These are phyloP conservation scores for Hypoxylon sp. DNA, from an alignment of 2,329 filamentous ascomycete genomes.

Conservation along the genomic window DNA sequence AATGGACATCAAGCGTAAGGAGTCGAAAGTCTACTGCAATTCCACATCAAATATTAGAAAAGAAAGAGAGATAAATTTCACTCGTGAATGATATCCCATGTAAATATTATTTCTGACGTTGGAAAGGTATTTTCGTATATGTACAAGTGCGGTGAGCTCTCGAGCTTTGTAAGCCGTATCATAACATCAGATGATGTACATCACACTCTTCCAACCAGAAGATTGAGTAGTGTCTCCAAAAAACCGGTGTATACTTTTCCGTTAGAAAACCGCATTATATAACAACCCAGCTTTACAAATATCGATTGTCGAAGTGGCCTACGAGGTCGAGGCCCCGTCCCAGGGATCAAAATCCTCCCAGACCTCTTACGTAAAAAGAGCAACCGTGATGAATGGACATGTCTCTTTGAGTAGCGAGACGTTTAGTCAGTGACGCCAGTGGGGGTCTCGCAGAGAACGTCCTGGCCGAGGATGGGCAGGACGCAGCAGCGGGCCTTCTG, in stretches of 20 bases:
- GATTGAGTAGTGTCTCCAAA: constrained; percentile 11
- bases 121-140: not conserved
- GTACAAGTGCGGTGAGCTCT: constrained; percentile 6
- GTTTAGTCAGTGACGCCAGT: constrained; percentile 36
- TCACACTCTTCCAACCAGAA: constrained; percentile 15
- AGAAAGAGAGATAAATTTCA: not conserved
- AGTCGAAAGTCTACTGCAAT: too few relatives aligned
- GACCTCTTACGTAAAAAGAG: not conserved
- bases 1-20: too few relatives aligned
- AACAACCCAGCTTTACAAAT: too few relatives aligned
- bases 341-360: not conserved
- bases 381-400: not conserved
- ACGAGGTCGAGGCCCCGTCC: not conserved
- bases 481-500: constrained; percentile 65
- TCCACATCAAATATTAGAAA: too few relatives aligned
- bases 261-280: not conserved
- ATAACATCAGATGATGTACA: constrained; percentile 12
- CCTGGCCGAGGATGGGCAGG: constrained; percentile 57
- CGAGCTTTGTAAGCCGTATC: not conserved
- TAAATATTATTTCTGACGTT: not conserved
- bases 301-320: too few relatives aligned
- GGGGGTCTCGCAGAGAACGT: constrained; percentile 51
- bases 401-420: not conserved
- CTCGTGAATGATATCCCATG: too few relatives aligned
- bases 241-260: constrained; percentile 10